Conservation (phyloP, 2,329 filamentous ascomycete species). For the Meredithiella fracta region DNA sequence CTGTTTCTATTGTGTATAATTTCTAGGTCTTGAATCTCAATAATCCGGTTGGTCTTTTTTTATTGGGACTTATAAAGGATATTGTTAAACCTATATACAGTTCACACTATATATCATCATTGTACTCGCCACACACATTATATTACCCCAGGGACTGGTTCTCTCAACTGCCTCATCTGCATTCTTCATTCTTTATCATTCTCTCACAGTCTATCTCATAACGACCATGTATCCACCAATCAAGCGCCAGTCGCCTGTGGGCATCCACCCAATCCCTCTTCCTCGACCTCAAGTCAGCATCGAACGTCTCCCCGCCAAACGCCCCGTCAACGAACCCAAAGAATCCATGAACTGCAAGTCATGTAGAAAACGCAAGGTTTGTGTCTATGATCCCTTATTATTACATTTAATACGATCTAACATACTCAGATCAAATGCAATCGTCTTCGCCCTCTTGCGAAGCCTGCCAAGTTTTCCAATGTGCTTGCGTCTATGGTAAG, state of each 20-base stretch:
- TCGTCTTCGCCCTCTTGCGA: slow-evolving; percentile 71
- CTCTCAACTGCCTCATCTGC: too few relatives aligned
- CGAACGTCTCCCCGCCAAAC: slow-evolving; percentile 56
- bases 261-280: slow-evolving; percentile 38
- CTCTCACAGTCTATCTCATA: too few relatives aligned
- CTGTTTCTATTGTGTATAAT: too few relatives aligned
- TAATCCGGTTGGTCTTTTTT: too few relatives aligned
- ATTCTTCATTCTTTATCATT: too few relatives aligned
- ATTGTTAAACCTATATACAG: too few relatives aligned
- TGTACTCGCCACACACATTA: too few relatives aligned
- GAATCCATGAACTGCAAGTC: slow-evolving; percentile 96
- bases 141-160: too few relatives aligned
- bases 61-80: too few relatives aligned
- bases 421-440: slow-evolving; percentile 71
- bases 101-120: too few relatives aligned
- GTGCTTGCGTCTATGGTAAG: slow-evolving; percentile 74
- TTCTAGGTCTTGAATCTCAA: too few relatives aligned
- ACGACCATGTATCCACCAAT: slow-evolving; percentile 25
- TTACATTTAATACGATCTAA: slow-evolving; percentile 6
- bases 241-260: slow-evolving; percentile 27
- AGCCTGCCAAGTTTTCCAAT: slow-evolving; percentile 78
- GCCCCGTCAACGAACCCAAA: slow-evolving; percentile 55
- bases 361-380: slow-evolving; percentile 78
- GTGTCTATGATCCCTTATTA: slow-evolving; percentile 15
- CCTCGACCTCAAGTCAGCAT: slow-evolving; percentile 66